Base-by-base conservation (phyloP, 805 yeast genomes). In the Candida coleopterorum region DNA sequence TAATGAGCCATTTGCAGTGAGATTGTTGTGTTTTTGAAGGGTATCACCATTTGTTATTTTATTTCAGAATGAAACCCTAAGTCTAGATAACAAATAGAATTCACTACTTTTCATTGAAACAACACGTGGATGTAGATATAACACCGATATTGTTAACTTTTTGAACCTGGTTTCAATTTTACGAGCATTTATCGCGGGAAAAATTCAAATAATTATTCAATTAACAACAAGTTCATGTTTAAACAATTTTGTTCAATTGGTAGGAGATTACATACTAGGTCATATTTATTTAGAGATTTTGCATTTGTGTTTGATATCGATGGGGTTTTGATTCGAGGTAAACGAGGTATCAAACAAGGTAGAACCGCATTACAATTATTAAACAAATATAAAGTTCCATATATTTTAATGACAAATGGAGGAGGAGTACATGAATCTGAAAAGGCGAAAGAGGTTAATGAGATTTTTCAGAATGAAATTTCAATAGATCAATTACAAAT, bases 321-420 rank as follows among this genome's bases (percentile, higher is more conserved):
- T 59, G 97, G 97, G 6, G 97, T 89, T 8, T 62, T 89, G 16
- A 52, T 89, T 15, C 75, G 89, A 42, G 95, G 96, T 14, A 62
- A 74, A 15, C 68, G 68, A 33, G 75, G 89, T 1, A 75, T 88
- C 32, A 76, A 78, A 2, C 68, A 67, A 29, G 96, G 95, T 2
- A 62, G 62, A 9, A 69, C 68, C 12, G 83, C 95, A 0, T 60
- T 85, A 21, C 54, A 65, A 32, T 53, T 75, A 12, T 62, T 89
- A 31, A 64, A 79, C 29, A 44, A 68, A 6, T 52, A 70, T 16
- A 68, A 71, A 14, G 64, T 87, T 6, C 96, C 97, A 1, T 89
- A 77, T 62, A 76, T 87, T n/a, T 53, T 89, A 28, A 67, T 89
- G 53, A 88, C 96, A 6, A 88, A 89, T 55, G 96, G 97, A 14